Evolutionary conservation across 441 rosid genomes (phyloP), one percentile per base, ranked within the genome.

Genomic region (Eruca vesicaria): DNA sequence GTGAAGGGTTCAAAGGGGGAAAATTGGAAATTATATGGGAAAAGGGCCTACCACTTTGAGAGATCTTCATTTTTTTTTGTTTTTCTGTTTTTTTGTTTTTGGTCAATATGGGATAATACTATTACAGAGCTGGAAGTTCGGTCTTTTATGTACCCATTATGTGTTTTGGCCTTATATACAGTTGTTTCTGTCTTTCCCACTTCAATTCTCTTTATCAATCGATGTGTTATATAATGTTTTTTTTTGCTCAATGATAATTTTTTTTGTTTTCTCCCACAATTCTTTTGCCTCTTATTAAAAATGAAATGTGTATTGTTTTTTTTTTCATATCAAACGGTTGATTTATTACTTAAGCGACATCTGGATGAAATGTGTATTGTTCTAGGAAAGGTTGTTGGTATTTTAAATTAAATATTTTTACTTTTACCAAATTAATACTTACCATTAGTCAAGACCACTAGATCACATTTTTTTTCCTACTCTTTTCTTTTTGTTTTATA

Each of bases 141-240:
- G 41, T 38, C 20, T 60, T 31, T 60, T 60, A 31, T 59, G 35
- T 31, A 28, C 35, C 57, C 57, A 9, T 53, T n/a, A 53, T 9
- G 14, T 53, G 58, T 53, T 52, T 52, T 26, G 58, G 58, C 14
- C 19, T 19, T 19, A 9, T 19, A 19, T 28, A 52, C 58, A 52
- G 20, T 19, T 23, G 14, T 20, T 53, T 56, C 32, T 74, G 67
- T 74, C 72, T 59, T 21, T 74, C 59, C 33, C 60, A 21, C 67
- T 74, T 66, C 29, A 7, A 9, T 19, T 56, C 9, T 20, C 21
- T 56, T 63, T 32, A 32, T 63, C 52, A 72, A 72, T 56, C 26
- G 5, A 43, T 43, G 9, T 43, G 52, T 19, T 41, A 10, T 29
- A 4, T 41, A 41, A 41, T 9, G 32, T 45, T 9, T 52, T 36